Percentiles rank a stretch among this genome's conserved stretches.
These are phyloP conservation scores for Populus ilicifolia DNA, from an alignment of 345 rosid genomes.

Conservation along the genomic window DNA sequence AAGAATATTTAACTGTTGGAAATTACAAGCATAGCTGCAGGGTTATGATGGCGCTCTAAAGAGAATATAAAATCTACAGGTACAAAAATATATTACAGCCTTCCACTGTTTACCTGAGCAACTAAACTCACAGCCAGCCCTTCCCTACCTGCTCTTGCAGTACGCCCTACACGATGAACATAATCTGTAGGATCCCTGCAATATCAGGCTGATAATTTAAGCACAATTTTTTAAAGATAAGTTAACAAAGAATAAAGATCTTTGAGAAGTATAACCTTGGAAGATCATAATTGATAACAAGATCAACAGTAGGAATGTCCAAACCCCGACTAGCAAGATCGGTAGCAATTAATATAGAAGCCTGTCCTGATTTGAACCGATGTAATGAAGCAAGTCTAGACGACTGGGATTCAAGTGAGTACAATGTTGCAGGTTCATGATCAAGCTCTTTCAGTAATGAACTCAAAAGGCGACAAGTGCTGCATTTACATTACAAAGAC, in stretches of 20 bases:
- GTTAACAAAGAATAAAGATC: neutral
- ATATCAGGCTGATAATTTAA: neutral
- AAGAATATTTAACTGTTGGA: neutral
- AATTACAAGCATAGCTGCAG: neutral
- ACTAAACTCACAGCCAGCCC: slow-evolving; percentile 82
- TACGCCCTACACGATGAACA: slow-evolving; percentile 96
- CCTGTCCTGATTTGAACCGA: slow-evolving; percentile 79
- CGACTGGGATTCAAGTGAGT: slow-evolving; percentile 78
- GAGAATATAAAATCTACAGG: neutral
- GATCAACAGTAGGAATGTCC: slow-evolving; percentile 97
- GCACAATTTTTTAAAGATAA: neutral
- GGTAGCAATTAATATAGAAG: slow-evolving; percentile 72
- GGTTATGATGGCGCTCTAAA: neutral
- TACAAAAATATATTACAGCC: neutral
- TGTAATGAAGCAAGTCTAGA: slow-evolving; percentile 72
- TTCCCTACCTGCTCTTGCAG: slow-evolving; percentile 97
- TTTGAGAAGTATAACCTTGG: slow-evolving; percentile 54
- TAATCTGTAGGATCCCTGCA: slow-evolving; percentile 84
- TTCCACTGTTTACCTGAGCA: slow-evolving; percentile 49
- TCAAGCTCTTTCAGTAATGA: slow-evolving; percentile 87
- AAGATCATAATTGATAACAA: slow-evolving; percentile 85
- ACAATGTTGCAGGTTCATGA: slow-evolving; percentile 63
- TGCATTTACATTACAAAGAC: slow-evolving; percentile 28
- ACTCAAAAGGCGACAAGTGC: slow-evolving; percentile 72
- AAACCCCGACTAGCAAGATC: slow-evolving; percentile 97